Base-by-base conservation (phyloP, 768 basidiomycete species). In the Hericium alpestre region DNA sequence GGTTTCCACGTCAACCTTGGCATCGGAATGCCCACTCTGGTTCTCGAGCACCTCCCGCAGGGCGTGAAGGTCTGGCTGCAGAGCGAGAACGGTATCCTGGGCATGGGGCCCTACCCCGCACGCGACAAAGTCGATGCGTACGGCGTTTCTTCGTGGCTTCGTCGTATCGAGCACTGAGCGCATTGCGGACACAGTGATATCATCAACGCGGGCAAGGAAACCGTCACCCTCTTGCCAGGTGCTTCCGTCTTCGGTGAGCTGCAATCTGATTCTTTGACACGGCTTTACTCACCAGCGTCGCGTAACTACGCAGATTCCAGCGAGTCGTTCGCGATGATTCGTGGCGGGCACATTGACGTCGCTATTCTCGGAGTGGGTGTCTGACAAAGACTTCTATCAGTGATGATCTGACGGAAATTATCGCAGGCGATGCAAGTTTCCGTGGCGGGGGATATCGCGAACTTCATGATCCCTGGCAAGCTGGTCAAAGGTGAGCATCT, bases 401-500 rank as follows among this genome's bases (percentile, higher is more conserved):
- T 47, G 32, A 16, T 54, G 58, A 47, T 53, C 22, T 38, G 20
- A 27, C 52, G 8, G n/a, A 55, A 56, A n/a, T 20, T 23, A 37
- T 16, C 2, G 15, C n/a, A 92, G 90, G 92, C 92, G 10, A 91
- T 97, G 90, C 85, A 97, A 77, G 94, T 97, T 51, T 93, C 92
- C 1, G 84, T 89, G 61, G 83, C 82, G 1, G 93, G 91, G 41
- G 94, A 97, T 69, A 87, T 97, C 61, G 94, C 94, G 56, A 97
- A 97, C 75, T 97, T 92, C 69, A 97, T 96, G 94, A 93, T 96
- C 65, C 94, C 93, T 2, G 91, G 93, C 13, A 95, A 96, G 74
- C 79, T 93, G 68, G 79, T 92, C 38, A 91, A 89, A 76, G 87
- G 86, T 79, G 62, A 10, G 25, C 32, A 32, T 43, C 3, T 10